phyloP scores from a whole-genome alignment of 2,329 filamentous ascomycete genomes.

The Fusarium lyarnte region DNA sequence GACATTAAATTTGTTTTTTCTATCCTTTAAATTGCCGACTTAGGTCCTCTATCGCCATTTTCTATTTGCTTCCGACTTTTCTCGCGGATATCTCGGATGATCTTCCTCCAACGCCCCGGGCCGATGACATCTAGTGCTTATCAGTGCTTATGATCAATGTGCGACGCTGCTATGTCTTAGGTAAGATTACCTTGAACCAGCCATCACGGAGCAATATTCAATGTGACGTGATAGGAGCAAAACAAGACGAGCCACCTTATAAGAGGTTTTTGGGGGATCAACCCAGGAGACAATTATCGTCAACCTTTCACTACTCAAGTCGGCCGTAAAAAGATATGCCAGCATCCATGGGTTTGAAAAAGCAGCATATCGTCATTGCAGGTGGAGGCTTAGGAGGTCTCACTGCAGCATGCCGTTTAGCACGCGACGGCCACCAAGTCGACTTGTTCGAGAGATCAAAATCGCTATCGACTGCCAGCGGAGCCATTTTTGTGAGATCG shows the following conservation, averaged over 20 bases:
- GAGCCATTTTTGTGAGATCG: not conserved
- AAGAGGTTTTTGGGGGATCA: fast-evolving
- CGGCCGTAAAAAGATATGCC: fast-evolving
- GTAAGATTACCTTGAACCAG: fast-evolving
- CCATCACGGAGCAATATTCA: not conserved
- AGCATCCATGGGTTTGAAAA: not conserved
- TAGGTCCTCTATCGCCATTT: not conserved
- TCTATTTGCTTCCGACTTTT: too few relatives aligned
- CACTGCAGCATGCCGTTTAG: not conserved
- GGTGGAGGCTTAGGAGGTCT: constrained; percentile 2
- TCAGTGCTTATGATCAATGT: fast-evolving
- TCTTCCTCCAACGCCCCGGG: fast-evolving
- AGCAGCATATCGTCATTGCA: not conserved
- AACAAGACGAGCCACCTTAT: not conserved
- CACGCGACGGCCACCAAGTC: not conserved
- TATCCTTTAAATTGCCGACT: too few relatives aligned
- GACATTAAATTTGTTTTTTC: not conserved
- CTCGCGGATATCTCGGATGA: not conserved
- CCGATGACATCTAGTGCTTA: not conserved
- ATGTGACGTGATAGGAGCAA: not conserved
- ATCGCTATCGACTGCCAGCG: not conserved
- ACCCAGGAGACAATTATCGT: fast-evolving
- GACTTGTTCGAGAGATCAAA: not conserved
- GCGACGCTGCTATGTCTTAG: not conserved
- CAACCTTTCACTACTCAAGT: fast-evolving